Percentiles rank a stretch among this genome's conserved stretches.
Evolutionary conservation across 2,329 filamentous ascomycete genomes (phyloP).

Genomic region (Curvularia hawaiiensis): DNA sequence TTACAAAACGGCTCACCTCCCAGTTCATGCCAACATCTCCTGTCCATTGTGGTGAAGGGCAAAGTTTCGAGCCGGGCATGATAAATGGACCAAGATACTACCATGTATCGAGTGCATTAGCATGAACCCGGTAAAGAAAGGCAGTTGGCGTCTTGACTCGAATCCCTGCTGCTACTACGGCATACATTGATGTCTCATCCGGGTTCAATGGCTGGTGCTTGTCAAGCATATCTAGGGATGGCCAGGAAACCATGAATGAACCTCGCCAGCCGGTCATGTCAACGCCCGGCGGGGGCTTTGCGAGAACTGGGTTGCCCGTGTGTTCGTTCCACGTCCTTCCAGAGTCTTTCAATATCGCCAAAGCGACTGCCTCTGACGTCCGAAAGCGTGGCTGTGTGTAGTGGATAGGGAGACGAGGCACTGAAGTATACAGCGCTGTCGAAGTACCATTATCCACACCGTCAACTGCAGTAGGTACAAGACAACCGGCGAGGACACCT

Average conservation of each 20-base stretch:
- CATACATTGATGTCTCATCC: neutral
- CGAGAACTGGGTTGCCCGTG: neutral
- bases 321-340: neutral
- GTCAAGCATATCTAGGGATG: neutral
- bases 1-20: neutral
- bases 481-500: neutral
- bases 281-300: neutral
- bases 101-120: neutral
- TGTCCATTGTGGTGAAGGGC: neutral
- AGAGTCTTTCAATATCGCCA: neutral
- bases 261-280: neutral
- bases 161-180: neutral
- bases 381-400: neutral
- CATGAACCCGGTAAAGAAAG: neutral
- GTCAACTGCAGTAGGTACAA: neutral
- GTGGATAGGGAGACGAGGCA: neutral
- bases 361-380: neutral
- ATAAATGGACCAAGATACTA: neutral
- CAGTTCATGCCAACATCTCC: neutral
- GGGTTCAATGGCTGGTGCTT: neutral
- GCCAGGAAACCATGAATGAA: neutral
- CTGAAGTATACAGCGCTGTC: neutral
- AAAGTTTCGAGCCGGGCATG: neutral
- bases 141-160: neutral
- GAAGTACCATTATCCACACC: neutral